phyloP scores from a whole-genome alignment of 805 yeast genomes.

The Lachancea cidri region DNA sequence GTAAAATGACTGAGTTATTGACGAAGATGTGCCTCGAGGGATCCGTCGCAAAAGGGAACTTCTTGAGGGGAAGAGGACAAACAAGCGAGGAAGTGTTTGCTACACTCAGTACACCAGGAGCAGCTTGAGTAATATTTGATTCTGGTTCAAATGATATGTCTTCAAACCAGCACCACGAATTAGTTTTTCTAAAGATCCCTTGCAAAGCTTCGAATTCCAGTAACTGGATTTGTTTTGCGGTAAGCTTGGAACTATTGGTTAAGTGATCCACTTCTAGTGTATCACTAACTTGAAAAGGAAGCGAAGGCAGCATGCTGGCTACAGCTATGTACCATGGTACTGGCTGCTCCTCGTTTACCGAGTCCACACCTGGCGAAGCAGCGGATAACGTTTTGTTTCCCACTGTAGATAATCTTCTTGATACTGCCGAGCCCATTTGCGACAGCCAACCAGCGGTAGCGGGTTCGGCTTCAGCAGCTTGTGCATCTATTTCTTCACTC shows the following conservation, averaged over 20 bases:
- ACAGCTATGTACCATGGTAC: slow-evolving; percentile 3
- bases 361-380: not conserved
- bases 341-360: not conserved
- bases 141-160: slow-evolving; percentile 16
- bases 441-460: not conserved
- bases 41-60: slow-evolving; percentile 17
- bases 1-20: slow-evolving; percentile 29
- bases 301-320: slow-evolving; percentile 2
- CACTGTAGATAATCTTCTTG: not conserved
- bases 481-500: not conserved
- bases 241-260: slow-evolving; percentile 25
- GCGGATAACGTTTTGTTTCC: not conserved
- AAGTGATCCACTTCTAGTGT: slow-evolving; percentile 14
- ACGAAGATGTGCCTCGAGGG: slow-evolving; percentile 21
- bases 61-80: slow-evolving; percentile 25
- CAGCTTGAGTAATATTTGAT: slow-evolving; percentile 11
- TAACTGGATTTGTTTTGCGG: slow-evolving; percentile 21
- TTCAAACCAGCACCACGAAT: slow-evolving; percentile 33
- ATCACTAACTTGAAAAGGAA: slow-evolving; percentile 4
- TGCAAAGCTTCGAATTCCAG: slow-evolving; percentile 25
- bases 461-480: not conserved
- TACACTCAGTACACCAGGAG: slow-evolving; percentile 25
- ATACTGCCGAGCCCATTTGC: not conserved
- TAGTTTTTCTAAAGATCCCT: slow-evolving; percentile 16
- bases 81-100: slow-evolving; percentile 26